Percentiles rank a stretch among this genome's conserved stretches.
These are phyloP conservation scores for Colletotrichum tofieldiae DNA, from an alignment of 2,329 filamentous ascomycete genomes.

Conservation along the genomic window DNA sequence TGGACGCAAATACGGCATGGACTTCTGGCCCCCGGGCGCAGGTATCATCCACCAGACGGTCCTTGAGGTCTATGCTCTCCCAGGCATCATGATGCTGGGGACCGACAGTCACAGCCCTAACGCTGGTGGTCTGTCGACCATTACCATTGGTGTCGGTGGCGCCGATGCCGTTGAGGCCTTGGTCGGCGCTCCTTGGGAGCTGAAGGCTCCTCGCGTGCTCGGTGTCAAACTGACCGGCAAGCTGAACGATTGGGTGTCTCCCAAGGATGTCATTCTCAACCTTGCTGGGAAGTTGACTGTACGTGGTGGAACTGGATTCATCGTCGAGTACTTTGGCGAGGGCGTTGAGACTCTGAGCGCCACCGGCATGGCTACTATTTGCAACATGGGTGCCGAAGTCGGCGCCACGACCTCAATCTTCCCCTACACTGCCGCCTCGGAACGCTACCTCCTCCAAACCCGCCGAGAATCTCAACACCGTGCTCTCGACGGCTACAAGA, in stretches of 20 bases:
- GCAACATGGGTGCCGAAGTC: constrained; percentile 92
- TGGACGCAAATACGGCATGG: constrained; percentile 90
- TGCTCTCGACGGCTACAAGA: constrained; percentile 41
- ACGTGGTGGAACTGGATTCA: constrained; percentile 91
- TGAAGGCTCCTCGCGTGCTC: constrained; percentile 93
- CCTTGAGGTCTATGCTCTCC: constrained; percentile 97
- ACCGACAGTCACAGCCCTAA: constrained; percentile 99
- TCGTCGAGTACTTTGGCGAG: constrained; percentile 94
- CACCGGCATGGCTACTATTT: constrained; percentile 93
- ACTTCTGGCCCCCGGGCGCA: constrained; percentile 95
- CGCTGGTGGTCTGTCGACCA: constrained; percentile 92
- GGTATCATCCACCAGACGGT: constrained; percentile 99
- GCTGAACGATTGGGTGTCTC: constrained; percentile 91
- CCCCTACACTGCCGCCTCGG: constrained; percentile 88
- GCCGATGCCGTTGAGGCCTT: constrained; percentile 97
- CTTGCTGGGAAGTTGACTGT: constrained; percentile 93
- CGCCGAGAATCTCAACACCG: constrained; percentile 69
- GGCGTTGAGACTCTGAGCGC: constrained; percentile 91
- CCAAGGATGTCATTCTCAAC: constrained; percentile 95
- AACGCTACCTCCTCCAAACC: constrained; percentile 89
- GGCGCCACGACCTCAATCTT: constrained; percentile 97
- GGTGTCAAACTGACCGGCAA: constrained; percentile 88
- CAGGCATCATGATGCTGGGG: constrained; percentile 98
- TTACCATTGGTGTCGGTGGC: constrained; percentile 97
- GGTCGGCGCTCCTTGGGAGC: constrained; percentile 96